phyloP scores from a whole-genome alignment of 2,329 filamentous ascomycete genomes.

The Metarhizium anisopliae region DNA sequence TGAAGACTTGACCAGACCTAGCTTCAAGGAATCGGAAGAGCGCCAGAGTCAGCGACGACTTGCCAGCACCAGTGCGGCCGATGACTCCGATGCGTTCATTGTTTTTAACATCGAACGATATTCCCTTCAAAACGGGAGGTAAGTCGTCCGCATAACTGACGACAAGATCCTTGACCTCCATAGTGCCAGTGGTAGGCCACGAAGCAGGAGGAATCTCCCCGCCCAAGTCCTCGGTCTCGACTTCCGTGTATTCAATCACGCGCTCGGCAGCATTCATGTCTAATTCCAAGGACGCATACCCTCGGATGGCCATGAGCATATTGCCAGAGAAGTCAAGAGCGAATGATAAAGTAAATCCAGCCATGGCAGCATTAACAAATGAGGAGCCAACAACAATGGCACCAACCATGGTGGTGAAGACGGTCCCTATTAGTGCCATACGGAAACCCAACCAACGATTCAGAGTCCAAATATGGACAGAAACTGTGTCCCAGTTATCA shows the following conservation, averaged over 20 bases:
- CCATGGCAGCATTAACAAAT: conserved; percentile 57
- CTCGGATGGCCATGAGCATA: conserved; percentile 57
- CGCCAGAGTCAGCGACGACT: conserved; percentile 66
- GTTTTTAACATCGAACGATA: conserved; percentile 56
- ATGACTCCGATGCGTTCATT: conserved; percentile 69
- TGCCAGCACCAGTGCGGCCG: conserved; percentile 69
- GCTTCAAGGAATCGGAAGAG: conserved; percentile 72
- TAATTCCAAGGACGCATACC: conserved; percentile 63
- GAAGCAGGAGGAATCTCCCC: conserved; percentile 55
- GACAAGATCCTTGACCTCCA: conserved; percentile 66
- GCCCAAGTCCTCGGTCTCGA: conserved; percentile 57
- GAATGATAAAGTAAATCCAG: conserved; percentile 69
- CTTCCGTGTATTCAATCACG: conserved; percentile 64
- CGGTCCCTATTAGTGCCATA: conserved; percentile 58
- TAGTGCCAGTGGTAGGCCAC: conserved; percentile 65
- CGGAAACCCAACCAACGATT: conserved; percentile 72
- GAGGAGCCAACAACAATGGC: conserved; percentile 53
- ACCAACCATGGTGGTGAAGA: conserved; percentile 59
- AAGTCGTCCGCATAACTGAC: conserved; percentile 65
- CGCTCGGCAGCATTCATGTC: conserved; percentile 74
- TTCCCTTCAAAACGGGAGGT: conserved; percentile 58
- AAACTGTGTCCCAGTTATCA: conserved; percentile 57
- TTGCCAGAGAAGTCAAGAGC: conserved; percentile 57
- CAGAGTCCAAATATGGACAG: conserved; percentile 61
- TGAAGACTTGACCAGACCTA: conserved; percentile 52